These are phyloP conservation scores for Podaxis sp. DNA, from an alignment of 768 basidiomycete species.

Conservation along the genomic window DNA sequence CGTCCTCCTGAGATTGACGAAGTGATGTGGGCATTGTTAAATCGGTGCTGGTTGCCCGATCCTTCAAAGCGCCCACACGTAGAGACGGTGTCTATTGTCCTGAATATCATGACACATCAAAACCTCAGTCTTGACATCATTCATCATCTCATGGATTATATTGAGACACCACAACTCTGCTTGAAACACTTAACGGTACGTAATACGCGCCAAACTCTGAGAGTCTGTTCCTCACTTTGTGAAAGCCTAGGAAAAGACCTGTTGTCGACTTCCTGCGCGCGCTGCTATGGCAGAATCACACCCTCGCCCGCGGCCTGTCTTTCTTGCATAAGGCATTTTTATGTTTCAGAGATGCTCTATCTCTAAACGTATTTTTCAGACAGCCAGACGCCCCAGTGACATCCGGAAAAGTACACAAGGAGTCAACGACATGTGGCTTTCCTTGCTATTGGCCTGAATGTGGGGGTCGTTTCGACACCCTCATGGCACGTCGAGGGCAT, in stretches of 20 bases:
- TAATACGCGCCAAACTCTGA: background rate
- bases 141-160: background rate
- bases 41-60: conserved; percentile 7
- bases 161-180: background rate
- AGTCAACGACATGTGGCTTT: background rate
- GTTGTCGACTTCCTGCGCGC: too few relatives aligned
- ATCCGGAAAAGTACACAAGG: too few relatives aligned
- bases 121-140: background rate
- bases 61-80: conserved; percentile 3
- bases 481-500: background rate
- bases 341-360: too few relatives aligned
- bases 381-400: too few relatives aligned
- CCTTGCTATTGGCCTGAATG: background rate
- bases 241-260: too few relatives aligned
- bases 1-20: conserved; percentile 10
- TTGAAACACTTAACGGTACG: background rate
- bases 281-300: too few relatives aligned
- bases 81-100: background rate
- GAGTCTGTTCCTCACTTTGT: too few relatives aligned
- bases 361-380: too few relatives aligned
- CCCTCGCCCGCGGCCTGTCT: too few relatives aligned
- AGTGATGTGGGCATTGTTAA: conserved; percentile 9
- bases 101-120: background rate
- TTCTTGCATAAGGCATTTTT: too few relatives aligned
- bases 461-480: background rate